Evolutionary conservation across 176 grass and related monocot species (phyloP).

Genomic region (Oryza meyeriana): DNA sequence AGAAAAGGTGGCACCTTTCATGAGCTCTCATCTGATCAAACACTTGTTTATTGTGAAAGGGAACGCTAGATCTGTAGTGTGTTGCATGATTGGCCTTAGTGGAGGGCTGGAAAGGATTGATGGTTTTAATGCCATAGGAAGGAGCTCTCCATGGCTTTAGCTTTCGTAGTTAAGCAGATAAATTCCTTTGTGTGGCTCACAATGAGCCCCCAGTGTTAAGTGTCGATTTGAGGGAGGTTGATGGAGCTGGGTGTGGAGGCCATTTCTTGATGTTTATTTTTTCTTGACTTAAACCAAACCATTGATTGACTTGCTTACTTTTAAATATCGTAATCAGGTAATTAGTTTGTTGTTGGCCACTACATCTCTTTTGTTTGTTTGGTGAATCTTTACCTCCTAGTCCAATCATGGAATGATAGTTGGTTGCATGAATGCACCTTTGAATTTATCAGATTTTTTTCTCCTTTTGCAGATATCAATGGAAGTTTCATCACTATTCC

Average conservation of each 20-base stretch:
- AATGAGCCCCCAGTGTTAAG: not conserved
- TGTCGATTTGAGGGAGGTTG: not conserved
- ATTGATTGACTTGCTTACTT: conserved; percentile 11
- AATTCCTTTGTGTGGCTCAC: conserved; percentile 1
- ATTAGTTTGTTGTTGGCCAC: not conserved
- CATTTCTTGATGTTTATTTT: not conserved
- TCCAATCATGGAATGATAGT: not conserved
- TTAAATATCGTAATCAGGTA: not conserved
- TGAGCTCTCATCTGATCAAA: conserved; percentile 16
- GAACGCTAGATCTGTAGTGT: conserved; percentile 40
- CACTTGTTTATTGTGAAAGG: conserved; percentile 31
- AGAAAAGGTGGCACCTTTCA: conserved; percentile 24
- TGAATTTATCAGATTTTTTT: not conserved
- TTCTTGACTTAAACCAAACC: not conserved
- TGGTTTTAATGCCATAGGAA: conserved; percentile 10
- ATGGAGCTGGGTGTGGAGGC: not conserved
- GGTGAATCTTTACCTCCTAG: not conserved
- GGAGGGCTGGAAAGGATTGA: conserved; percentile 13
- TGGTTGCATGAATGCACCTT: not conserved
- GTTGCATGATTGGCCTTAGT: conserved; percentile 33
- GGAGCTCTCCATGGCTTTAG: not conserved
- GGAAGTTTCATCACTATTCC: not conserved
- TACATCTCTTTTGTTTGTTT: conserved; percentile 14
- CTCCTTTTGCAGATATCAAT: not conserved
- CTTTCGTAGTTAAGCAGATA: conserved; percentile 14